Base-by-base conservation (phyloP, 768 basidiomycete species). In the Phanerochaete sordida region DNA sequence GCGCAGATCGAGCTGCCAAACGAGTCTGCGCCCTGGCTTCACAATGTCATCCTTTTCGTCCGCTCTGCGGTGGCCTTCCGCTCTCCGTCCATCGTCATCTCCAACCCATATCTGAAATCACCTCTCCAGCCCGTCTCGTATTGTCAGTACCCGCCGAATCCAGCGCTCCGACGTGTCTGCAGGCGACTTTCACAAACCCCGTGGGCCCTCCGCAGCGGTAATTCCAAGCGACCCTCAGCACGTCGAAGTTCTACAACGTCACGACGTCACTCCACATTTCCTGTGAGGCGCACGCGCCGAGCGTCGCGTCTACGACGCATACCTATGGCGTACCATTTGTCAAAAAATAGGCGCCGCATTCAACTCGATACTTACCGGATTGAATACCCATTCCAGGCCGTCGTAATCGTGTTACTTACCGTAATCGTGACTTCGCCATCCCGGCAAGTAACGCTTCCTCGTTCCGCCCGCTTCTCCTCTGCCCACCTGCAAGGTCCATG, bases 241-340 rank as follows among this genome's bases (percentile, higher is more conserved):
- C 73, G 15, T 84, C 83, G 9, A 77, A 79, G 58, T 70, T 84
- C 15, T 85, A 85, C 70, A 78, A 84, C 63, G 66, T 85, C 61
- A 78, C 76, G 3, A 72, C 79, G 37, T 69, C 74, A 2, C 66
- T 85, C 24, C 68, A 69, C 27, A 66, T 77, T 1, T 46, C 57
- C 0, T 5, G 26, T 1, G 51, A 57, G 21, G 39, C 56, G 13
- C 26, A 69, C 6, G 37, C 66, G 21, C 53, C 53, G 8, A 43
- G 37, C 16, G 53, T 43, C 21, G 72, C 68, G 37, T 79, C 81
- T 61, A 74, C 73, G 21, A 76, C 76, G 2, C 77, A 76, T 26
- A 83, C 81, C n/a, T n/a, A n/a, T 5, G 83, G 84, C 8, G 85
- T 85, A 71, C 79, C 84, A 16, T 84, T 84, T 2, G 77, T 85